Evolutionary conservation across 257 asterid genomes (phyloP).

Genomic region (Petunia secreta): DNA sequence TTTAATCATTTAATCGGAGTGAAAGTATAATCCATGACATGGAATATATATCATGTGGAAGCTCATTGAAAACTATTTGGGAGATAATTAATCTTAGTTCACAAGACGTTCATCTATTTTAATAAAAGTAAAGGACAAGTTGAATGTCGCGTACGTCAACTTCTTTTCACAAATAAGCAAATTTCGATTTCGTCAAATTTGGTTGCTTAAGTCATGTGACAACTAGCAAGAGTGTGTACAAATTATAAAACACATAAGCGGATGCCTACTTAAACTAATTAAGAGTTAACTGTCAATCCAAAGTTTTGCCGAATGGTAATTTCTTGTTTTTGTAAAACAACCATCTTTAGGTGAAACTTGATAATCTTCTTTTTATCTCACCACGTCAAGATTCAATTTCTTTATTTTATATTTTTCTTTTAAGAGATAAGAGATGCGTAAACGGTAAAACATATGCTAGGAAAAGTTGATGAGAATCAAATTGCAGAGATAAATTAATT

Average conservation of each 20-base stretch:
- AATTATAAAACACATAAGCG: neutral
- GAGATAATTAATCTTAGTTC: neutral
- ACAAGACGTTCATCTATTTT: neutral
- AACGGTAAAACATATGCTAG: too few relatives aligned
- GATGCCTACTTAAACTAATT: neutral
- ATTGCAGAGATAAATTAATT: too few relatives aligned
- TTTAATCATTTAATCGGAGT: neutral
- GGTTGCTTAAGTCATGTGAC: neutral
- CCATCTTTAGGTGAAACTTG: neutral
- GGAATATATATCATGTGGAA: neutral
- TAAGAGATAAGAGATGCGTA: too few relatives aligned
- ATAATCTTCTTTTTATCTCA: conserved; percentile 27
- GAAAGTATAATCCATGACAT: neutral
- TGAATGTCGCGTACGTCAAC: neutral
- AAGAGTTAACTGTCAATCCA: neutral
- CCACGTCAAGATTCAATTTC: neutral
- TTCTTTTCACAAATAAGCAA: neutral
- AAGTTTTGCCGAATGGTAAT: neutral
- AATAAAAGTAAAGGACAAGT: neutral
- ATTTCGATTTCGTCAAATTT: neutral
- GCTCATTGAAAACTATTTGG: neutral
- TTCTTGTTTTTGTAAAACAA: too few relatives aligned
- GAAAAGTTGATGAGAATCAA: too few relatives aligned
- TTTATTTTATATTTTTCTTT: too few relatives aligned
- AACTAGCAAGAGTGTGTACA: neutral